Conservation (phyloP, 1,139 yeast genomes). For the Pichia sp. region DNA sequence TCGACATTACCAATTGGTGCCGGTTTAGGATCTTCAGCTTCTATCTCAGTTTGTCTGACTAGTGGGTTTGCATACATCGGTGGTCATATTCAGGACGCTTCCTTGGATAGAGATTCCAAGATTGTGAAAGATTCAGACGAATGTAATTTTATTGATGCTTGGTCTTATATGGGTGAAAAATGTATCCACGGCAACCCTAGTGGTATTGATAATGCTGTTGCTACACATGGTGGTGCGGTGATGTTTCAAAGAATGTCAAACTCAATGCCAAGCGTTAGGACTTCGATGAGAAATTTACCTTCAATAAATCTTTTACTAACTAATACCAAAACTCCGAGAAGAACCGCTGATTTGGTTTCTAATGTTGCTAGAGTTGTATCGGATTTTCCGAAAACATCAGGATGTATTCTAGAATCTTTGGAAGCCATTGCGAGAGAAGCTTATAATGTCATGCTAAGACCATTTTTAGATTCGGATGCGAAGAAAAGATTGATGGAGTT, state of each 20-base stretch:
- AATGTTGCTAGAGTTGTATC: slow-evolving; percentile 54
- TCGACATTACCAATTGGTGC: slow-evolving; percentile 95
- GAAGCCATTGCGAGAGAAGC: slow-evolving; percentile 64
- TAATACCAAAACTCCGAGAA: slow-evolving; percentile 78
- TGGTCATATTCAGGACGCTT: slow-evolving; percentile 37
- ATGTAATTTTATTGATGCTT: slow-evolving; percentile 59
- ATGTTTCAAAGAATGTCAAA: slow-evolving; percentile 62
- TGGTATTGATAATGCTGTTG: slow-evolving; percentile 95
- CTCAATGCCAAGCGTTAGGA: slow-evolving; percentile 52
- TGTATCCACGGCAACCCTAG: slow-evolving; percentile 97
- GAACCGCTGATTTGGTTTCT: slow-evolving; percentile 78
- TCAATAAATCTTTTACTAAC: slow-evolving; percentile 67
- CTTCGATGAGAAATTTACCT: slow-evolving; percentile 67
- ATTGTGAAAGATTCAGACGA: slow-evolving; percentile 33
- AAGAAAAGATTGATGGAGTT: slow-evolving; percentile 48
- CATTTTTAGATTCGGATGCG: slow-evolving; percentile 39
- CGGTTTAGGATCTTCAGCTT: slow-evolving; percentile 93
- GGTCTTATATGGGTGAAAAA: slow-evolving; percentile 92
- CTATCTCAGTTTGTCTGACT: slow-evolving; percentile 78
- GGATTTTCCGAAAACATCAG: slow-evolving; percentile 46
- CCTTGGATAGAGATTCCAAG: slow-evolving; percentile 15
- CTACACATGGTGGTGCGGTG: slow-evolving; percentile 94
- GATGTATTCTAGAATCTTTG: slow-evolving; percentile 62
- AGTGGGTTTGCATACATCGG: slow-evolving; percentile 65
- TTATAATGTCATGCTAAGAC: slow-evolving; percentile 47